These are phyloP conservation scores for Calonectria pauciramosa DNA, from an alignment of 2,329 filamentous ascomycete species.

Conservation along the genomic window DNA sequence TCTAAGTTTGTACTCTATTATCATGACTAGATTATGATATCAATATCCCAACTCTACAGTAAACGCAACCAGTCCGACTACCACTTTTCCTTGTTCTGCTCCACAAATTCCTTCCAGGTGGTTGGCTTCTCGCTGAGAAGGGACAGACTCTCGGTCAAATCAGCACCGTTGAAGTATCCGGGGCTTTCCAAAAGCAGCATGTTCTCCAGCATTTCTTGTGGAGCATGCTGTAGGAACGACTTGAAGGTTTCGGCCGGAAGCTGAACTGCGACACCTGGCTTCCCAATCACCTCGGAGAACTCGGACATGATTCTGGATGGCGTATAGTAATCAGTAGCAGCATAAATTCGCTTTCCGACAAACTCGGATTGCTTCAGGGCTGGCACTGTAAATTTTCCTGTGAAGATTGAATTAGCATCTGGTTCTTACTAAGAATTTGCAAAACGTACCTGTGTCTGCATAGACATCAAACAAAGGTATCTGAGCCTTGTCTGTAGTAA, in stretches of 20 bases:
- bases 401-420: accelerated
- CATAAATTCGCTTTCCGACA: slow-evolving; percentile 51
- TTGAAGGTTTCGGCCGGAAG: slow-evolving; percentile 53
- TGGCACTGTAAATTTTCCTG: slow-evolving; percentile 52
- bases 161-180: slow-evolving; percentile 56
- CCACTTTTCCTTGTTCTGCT: slow-evolving; percentile 49
- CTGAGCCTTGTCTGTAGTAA: slow-evolving; percentile 47
- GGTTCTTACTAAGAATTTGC: neutral
- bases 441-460: slow-evolving; percentile 55
- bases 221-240: slow-evolving; percentile 44
- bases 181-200: slow-evolving; percentile 56
- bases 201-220: slow-evolving; percentile 57
- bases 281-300: slow-evolving; percentile 52
- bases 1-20: too few relatives aligned
- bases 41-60: neutral
- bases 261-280: slow-evolving; percentile 46
- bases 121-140: slow-evolving; percentile 54
- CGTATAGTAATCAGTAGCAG: slow-evolving; percentile 53
- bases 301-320: slow-evolving; percentile 49
- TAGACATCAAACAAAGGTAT: slow-evolving; percentile 55
- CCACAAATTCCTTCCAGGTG: slow-evolving; percentile 54
- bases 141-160: slow-evolving; percentile 48
- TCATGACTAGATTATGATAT: neutral
- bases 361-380: slow-evolving; percentile 48
- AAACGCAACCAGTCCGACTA: neutral